These are phyloP conservation scores for Prunus dulcis DNA, from an alignment of 306 rosid species.

Conservation along the genomic window DNA sequence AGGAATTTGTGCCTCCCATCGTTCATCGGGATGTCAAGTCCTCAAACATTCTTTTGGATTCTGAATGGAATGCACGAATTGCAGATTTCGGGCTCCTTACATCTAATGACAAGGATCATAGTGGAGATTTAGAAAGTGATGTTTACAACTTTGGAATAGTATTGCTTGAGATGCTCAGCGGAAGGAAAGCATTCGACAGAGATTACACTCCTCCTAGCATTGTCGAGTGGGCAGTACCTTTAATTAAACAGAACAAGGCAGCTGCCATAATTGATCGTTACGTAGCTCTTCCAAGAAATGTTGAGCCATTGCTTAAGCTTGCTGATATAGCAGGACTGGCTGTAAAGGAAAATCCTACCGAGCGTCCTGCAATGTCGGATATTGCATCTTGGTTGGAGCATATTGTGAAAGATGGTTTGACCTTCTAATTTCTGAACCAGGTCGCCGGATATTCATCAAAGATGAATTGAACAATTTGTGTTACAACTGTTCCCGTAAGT, in stretches of 20 bases:
- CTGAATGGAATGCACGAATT: slow-evolving; percentile 77
- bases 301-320: slow-evolving; percentile 83
- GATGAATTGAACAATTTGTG: background rate
- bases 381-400: slow-evolving; percentile 80
- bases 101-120: slow-evolving; percentile 49
- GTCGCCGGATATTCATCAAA: background rate
- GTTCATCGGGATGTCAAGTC: slow-evolving; percentile 69
- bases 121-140: slow-evolving; percentile 51
- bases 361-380: slow-evolving; percentile 67
- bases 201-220: slow-evolving; percentile 60
- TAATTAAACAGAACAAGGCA: slow-evolving; percentile 69
- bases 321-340: slow-evolving; percentile 74
- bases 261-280: slow-evolving; percentile 64
- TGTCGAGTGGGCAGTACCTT: slow-evolving; percentile 85
- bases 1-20: slow-evolving; percentile 67
- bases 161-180: slow-evolving; percentile 77
- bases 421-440: slow-evolving; percentile 32
- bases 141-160: slow-evolving; percentile 73
- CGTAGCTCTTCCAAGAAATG: slow-evolving; percentile 66
- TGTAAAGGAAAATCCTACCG: slow-evolving; percentile 47
- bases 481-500: slow-evolving; percentile 25
- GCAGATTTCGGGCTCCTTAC: slow-evolving; percentile 72
- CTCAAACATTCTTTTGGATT: slow-evolving; percentile 80
- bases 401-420: slow-evolving; percentile 73
- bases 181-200: slow-evolving; percentile 74